Evolutionary conservation across 345 rosid genomes (phyloP).

Genomic region (Orychophragmus violaceus): DNA sequence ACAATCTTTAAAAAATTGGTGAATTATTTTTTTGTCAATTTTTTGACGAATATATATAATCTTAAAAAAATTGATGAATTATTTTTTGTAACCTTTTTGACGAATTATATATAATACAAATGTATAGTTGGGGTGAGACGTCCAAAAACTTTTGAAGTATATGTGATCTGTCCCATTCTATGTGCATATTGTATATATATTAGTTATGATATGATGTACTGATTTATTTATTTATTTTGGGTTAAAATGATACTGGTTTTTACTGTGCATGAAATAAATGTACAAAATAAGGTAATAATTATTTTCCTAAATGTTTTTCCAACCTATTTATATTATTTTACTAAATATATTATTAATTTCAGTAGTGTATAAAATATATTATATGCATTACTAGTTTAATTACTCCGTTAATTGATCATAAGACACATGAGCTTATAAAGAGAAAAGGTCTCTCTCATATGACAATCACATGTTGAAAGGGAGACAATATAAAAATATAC

Average conservation of each 20-base stretch:
- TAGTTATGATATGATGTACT: neutral
- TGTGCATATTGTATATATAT: neutral
- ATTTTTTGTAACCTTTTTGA: too few species aligned
- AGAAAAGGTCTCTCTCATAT: neutral
- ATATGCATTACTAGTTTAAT: neutral
- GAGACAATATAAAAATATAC: neutral
- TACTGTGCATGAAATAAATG: neutral
- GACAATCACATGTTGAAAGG: constrained; percentile 20
- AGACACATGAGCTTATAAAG: constrained; percentile 13
- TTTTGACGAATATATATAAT: too few species aligned
- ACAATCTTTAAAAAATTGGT: too few species aligned
- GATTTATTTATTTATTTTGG: neutral
- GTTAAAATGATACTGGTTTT: neutral
- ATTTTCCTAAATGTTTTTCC: too few species aligned
- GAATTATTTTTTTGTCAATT: too few species aligned
- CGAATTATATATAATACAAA: too few species aligned
- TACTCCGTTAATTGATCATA: constrained; percentile 2
- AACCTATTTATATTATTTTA: too few species aligned
- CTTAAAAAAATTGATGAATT: too few species aligned
- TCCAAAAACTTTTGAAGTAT: neutral
- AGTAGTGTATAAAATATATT: neutral
- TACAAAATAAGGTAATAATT: neutral
- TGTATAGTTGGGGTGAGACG: too few species aligned
- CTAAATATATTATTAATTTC: neutral
- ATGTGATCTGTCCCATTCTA: neutral